Evolutionary conservation across 2,329 filamentous ascomycete genomes (phyloP), one percentile per base, ranked within the genome.

Genomic region (Fusarium mundagurra): DNA sequence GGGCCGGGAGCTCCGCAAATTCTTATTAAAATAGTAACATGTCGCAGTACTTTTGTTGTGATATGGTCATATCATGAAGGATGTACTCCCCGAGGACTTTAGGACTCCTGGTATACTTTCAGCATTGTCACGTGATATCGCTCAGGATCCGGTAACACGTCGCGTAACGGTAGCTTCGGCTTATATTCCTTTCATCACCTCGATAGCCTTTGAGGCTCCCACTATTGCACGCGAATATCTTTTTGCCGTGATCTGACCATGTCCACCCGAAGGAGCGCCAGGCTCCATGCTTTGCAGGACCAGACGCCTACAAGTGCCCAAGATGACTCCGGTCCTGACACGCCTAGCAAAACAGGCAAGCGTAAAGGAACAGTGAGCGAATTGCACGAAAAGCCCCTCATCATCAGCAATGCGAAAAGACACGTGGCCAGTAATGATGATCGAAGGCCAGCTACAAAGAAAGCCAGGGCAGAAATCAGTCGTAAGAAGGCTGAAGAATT

Each of bases 201-300:
- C 13, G n/a, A 27, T 17, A 16, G 20, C 34, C 14, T 17, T 22
- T 11, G 10, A n/a, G 20, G n/a, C 51, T 38, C 13, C 33, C 14
- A 4, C 24, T 7, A 5, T 29, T 18, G 20, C 10, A 18, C 34
- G 14, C 34, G 4, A 54, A 12, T 14, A 38, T 36, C 33, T 22
- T 20, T 3, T 38, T 18, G 2, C 24, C 34, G 10, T 12, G 12
- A 17, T 18, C 5, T 22, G 5, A 65, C 31, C 16, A 73, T 75
- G 73, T 13, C 68, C 8, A 34, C 33, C 1, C 47, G 71, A 13
- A 74, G 68, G 55, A 76, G 74, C 33, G 53, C 71, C 27, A 70
- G 74, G 20, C 39, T 76, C 8, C 43, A 36, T 16, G 44, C 20
- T 22, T 60, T 57, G 34, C 36, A 43, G 6, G 20, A 22, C 24